phyloP scores from a whole-genome alignment of 2,329 filamentous ascomycete genomes.

The Hymenoscyphus fructigenus region DNA sequence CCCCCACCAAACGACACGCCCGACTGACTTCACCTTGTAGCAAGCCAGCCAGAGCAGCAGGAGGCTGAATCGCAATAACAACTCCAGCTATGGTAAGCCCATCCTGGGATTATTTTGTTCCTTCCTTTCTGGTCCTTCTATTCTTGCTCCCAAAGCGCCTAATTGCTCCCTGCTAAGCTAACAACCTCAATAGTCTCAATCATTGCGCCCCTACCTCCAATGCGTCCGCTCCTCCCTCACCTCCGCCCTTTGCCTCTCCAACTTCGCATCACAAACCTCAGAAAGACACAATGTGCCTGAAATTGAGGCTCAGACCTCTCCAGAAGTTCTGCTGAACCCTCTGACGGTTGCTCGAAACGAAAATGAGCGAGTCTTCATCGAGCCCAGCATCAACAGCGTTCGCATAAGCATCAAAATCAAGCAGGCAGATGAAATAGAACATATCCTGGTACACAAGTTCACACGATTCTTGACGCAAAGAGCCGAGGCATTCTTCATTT shows the following conservation, averaged over 20 bases:
- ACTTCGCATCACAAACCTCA: constrained; percentile 95
- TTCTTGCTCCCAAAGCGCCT: neutral
- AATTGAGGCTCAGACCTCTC: constrained; percentile 88
- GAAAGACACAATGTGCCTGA: constrained; percentile 98
- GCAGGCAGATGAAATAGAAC: constrained; percentile 98
- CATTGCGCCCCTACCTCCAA: constrained; percentile 91
- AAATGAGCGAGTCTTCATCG: constrained; percentile 93
- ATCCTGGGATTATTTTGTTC: no score
- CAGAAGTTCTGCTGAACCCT: constrained; percentile 90
- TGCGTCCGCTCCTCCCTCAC: constrained; percentile 94
- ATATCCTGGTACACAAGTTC: constrained; percentile 98
- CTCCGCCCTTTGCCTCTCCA: constrained; percentile 87
- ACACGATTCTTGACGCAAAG: constrained; percentile 94
- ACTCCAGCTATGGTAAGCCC: constrained; percentile 26
- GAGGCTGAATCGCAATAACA: constrained; percentile 14
- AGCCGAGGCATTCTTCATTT: constrained; percentile 95
- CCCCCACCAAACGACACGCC: constrained; percentile 30
- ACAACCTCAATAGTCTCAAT: constrained; percentile 72
- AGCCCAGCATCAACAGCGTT: constrained; percentile 95
- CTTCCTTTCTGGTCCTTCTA: neutral
- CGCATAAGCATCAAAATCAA: constrained; percentile 99
- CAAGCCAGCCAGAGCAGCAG: constrained; percentile 10
- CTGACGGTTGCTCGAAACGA: constrained; percentile 91
- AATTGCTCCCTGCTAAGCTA: neutral
- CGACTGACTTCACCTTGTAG: constrained; percentile 11